Percentiles rank a stretch among this genome's conserved stretches.
Evolutionary conservation across 2,329 filamentous ascomycete genomes (phyloP).

Genomic region (Penicillium sp.): DNA sequence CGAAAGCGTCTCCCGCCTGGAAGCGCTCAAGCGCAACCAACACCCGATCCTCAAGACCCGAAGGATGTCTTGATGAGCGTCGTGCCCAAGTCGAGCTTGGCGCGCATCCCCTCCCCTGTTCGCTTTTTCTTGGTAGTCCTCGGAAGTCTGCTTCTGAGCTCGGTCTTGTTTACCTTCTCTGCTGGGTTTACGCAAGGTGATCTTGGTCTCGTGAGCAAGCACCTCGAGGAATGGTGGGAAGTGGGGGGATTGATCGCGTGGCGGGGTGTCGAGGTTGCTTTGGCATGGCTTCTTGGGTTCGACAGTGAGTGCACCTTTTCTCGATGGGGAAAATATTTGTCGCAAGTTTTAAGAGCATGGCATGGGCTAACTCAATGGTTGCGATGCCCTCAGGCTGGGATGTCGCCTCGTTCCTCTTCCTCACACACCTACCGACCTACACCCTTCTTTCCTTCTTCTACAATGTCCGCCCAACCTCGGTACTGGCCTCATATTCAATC

Average conservation of each 20-base stretch:
- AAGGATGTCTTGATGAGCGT: conserved; percentile 21
- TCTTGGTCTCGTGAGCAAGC: conserved; percentile 70
- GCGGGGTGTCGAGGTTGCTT: conserved; percentile 69
- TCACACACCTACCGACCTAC: conserved; percentile 77
- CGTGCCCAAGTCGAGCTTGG: conserved; percentile 27
- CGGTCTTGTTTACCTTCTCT: conserved; percentile 67
- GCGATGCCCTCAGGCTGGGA: conserved; percentile 62
- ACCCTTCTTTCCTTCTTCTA: conserved; percentile 83
- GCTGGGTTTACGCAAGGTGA: conserved; percentile 68
- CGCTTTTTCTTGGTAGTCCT: conserved; percentile 57
- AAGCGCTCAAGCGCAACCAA: conserved; percentile 12
- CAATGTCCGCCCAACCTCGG: conserved; percentile 66
- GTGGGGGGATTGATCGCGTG: conserved; percentile 61
- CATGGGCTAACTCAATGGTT: conserved; percentile 12
- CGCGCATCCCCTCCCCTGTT: conserved; percentile 38
- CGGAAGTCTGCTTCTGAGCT: conserved; percentile 66
- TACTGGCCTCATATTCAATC: conserved; percentile 67
- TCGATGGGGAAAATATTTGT: background rate
- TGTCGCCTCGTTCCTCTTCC: conserved; percentile 67
- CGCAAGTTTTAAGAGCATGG: background rate
- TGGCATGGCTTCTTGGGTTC: conserved; percentile 76
- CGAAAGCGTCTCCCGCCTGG: conserved; percentile 33
- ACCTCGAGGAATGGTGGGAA: conserved; percentile 66
- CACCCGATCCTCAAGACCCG: conserved; percentile 25
- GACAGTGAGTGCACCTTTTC: conserved; percentile 57